A percentile compares a stretch with the other conserved stretches of the same genome.
phyloP scores from a whole-genome alignment of 73 alveolate genomes.

The Effrenium voratum region DNA sequence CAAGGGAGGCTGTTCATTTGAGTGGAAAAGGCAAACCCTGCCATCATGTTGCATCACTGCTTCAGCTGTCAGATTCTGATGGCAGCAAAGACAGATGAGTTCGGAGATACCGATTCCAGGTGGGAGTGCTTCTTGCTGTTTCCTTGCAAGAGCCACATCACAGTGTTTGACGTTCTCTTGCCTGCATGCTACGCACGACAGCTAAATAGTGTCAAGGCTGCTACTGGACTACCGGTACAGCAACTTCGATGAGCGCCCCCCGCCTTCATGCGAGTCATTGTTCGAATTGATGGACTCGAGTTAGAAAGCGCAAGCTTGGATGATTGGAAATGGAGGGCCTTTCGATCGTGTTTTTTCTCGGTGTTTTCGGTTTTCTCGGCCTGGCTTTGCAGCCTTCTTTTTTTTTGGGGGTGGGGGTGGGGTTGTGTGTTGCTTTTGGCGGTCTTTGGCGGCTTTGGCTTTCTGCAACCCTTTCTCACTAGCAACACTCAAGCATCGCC shows the following conservation, averaged over 20 bases:
- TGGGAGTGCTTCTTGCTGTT: not conserved
- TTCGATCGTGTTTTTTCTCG: not conserved
- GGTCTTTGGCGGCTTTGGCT: no score
- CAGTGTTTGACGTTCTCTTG: not conserved
- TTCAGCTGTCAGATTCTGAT: conserved; percentile 36
- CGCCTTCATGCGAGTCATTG: not conserved
- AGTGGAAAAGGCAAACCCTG: no score
- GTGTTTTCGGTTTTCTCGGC: not conserved
- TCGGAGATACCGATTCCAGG: conserved; percentile 93
- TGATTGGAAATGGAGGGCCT: not conserved
- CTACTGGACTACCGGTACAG: conserved; percentile 54
- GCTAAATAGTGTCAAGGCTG: conserved; percentile 4
- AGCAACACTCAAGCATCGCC: no score
- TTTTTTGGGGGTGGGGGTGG: not conserved
- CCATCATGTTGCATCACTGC: not conserved
- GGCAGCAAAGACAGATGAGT: conserved; percentile 82
- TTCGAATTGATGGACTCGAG: not conserved
- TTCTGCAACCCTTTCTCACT: no score
- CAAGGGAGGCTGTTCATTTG: no score
- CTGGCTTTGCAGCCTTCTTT: not conserved
- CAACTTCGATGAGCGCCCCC: conserved; percentile 75
- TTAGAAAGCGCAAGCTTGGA: not conserved
- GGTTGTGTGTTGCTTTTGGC: not conserved
- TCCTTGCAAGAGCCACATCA: not conserved
- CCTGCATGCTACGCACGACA: not conserved